Base-by-base conservation (phyloP, 1,139 yeast species). In the Pichia sp. region DNA sequence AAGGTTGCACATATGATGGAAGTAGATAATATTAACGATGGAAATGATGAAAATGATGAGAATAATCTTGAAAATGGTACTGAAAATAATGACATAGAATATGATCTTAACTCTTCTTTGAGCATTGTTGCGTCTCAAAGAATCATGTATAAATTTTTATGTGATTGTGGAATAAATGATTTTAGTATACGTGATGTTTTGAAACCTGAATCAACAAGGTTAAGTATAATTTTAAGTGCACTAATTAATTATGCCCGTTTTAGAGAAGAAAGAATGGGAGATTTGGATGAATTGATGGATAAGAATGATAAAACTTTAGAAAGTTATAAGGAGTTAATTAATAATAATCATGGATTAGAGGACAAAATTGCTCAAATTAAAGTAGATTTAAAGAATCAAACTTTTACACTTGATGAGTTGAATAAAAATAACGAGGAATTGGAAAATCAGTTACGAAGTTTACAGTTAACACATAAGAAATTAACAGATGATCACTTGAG, bases 231-330 rank as follows among this genome's bases (percentile, higher is more conserved):
- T 22, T 68, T 90, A 33, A 87, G 96, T 65, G 95, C 95, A 1
- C 83, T 90, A 49, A 86, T 89, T 19, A 89, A 90, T 64, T 90
- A 80, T 72, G 95, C 95, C 2, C 71, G 95, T 54, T 89, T 87
- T 62, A 75, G 96, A 59, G 96, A 88, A 61, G 87, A 83, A 58
- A 82, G 87, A 52, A 79, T 86, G 65, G 76, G 74, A 25, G 90
- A 81, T 60, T 83, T 87, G 61, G 90, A 84, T 53, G 77, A 76
- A 30, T 71, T 83, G 45, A 79, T 84, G 42, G 70, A 73, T 19
- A 73, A 76, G 51, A 79, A 86, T 56, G 87, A 83, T 54, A 62
- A 71, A 16, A 69, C 75, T 39, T 68, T 81, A 43, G 76, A 74
- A 31, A 70, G 73, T 53, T 68, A 72, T 46, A 68, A 70, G 43